Evolutionary conservation across 331 rosid genomes (phyloP), one percentile per base, ranked within the genome.

Genomic region (Telfairia occidentalis): DNA sequence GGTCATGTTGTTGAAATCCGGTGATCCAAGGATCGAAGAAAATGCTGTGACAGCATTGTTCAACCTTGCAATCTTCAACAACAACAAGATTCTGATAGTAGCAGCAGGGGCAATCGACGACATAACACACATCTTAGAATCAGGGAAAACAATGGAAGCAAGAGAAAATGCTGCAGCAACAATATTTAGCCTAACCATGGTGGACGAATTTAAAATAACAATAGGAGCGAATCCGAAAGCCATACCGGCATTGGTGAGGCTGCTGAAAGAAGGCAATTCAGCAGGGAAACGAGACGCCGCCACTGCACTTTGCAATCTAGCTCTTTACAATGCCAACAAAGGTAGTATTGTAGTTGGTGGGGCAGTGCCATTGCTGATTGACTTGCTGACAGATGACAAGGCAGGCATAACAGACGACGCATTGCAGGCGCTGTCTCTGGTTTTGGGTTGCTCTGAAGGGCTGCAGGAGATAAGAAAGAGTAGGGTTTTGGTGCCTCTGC

Each of bases 161-260:
- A 88, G 96, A 78, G 96, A 89, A 80, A 94, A 94, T 77, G 97
- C 97, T 4, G 98, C 97, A 3, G 96, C 98, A 37, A 72, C 96
- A 59, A 83, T 94, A 45, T 91, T 76, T 73, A 91, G 97, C 83
- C 80, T 94, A 76, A 81, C 92, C 3, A 91, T 91, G 84, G 75
- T 89, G 0, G 96, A 94, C 60, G 96, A 94, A 38, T 87, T 81
- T 77, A 94, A 91, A 75, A 86, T 87, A 35, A 83, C 81, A 3
- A 89, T 94, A 15, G 98, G 97, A 9, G 80, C 84, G 5, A 75
- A 71, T 2, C 85, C 92, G 7, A 87, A 81, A 71, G 89, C 96
- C 50, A 87, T 94, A 63, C 90, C 89, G 3, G 96, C 95, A n/a
- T 79, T 94, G 59, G 92, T 94, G 21, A 79, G 82, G 81, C 95